A percentile compares a stretch with the other conserved stretches of the same genome.
These are phyloP conservation scores for Arachis hypogaea DNA, from an alignment of 306 rosid genomes.

Conservation along the genomic window DNA sequence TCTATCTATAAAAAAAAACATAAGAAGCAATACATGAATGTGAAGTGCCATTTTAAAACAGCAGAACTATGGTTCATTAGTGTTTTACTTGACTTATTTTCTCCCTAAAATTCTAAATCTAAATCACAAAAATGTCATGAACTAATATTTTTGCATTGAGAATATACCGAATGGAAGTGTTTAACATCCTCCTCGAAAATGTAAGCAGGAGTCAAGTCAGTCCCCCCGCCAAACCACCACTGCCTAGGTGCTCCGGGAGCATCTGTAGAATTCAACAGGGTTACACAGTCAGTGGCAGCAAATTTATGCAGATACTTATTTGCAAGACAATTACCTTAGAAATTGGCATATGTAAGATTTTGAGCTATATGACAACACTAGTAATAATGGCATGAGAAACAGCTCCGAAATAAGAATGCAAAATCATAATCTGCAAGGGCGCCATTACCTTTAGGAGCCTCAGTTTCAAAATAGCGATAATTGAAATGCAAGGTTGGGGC, in stretches of 20 bases:
- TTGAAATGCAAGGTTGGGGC: constrained; percentile 97
- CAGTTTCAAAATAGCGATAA: constrained; percentile 95
- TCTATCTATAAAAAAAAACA: constrained; percentile 16
- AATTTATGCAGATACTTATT: background rate
- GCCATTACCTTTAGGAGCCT: constrained; percentile 73
- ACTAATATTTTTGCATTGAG: constrained; percentile 14
- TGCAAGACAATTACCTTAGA: too few species aligned
- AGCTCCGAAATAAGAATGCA: background rate
- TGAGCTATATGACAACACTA: background rate
- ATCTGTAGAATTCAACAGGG: constrained; percentile 56
- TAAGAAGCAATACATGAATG: constrained; percentile 12
- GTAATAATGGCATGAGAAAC: background rate
- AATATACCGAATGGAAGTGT: constrained; percentile 88
- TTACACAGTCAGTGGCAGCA: too few species aligned
- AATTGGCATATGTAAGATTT: background rate
- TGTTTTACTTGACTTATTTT: background rate
- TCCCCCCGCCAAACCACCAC: constrained; percentile 99
- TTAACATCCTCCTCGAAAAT: constrained; percentile 92
- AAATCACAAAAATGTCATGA: constrained; percentile 33
- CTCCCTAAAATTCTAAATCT: background rate
- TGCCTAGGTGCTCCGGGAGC: constrained; percentile 94
- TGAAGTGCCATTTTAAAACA: background rate
- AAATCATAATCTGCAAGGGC: background rate
- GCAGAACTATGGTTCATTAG: background rate
- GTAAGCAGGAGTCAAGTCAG: constrained; percentile 96